Conservation (phyloP, 2,329 filamentous ascomycete genomes). For the Fusarium protoensiforme region DNA sequence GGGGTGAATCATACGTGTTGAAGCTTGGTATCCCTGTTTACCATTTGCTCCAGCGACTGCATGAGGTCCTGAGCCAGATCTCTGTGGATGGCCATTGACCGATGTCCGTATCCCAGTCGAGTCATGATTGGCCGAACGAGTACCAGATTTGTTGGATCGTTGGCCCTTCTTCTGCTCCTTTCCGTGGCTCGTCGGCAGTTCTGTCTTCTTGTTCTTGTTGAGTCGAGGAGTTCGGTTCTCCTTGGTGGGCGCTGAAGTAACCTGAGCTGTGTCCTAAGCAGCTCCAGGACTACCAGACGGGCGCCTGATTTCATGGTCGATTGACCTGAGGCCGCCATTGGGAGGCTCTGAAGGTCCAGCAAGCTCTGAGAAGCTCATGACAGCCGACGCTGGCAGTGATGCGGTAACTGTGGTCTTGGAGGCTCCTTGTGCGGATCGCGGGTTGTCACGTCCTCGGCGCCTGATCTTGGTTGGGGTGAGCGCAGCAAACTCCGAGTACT, state of each 20-base stretch:
- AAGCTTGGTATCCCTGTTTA: not conserved
- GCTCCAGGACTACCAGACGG: conserved; percentile 22
- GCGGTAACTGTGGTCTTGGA: conserved; percentile 21
- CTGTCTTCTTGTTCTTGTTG: conserved; percentile 5
- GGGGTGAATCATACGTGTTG: not conserved
- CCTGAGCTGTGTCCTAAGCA: conserved; percentile 39
- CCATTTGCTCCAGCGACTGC: not conserved
- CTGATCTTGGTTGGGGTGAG: conserved; percentile 36
- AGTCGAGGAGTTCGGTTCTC: not conserved
- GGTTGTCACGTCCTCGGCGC: conserved; percentile 19
- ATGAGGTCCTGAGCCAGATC: not conserved
- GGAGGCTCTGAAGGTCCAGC: conserved; percentile 4
- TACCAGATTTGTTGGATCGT: not conserved
- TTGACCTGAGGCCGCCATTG: not conserved
- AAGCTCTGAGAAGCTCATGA: conserved; percentile 30
- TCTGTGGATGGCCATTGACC: not conserved
- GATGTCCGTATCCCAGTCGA: not conserved
- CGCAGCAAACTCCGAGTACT: conserved; percentile 5
- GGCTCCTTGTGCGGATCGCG: conserved; percentile 13
- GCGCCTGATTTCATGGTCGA: not conserved
- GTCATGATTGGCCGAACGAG: not conserved
- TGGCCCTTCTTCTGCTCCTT: conserved; percentile 14
- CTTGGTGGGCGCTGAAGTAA: conserved; percentile 10
- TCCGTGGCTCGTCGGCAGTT: not conserved
- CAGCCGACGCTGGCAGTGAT: conserved; percentile 37